Percentiles rank a stretch among this genome's conserved stretches.
These are phyloP conservation scores for Tulasnella calospora DNA, from an alignment of 768 basidiomycete genomes.

Conservation along the genomic window DNA sequence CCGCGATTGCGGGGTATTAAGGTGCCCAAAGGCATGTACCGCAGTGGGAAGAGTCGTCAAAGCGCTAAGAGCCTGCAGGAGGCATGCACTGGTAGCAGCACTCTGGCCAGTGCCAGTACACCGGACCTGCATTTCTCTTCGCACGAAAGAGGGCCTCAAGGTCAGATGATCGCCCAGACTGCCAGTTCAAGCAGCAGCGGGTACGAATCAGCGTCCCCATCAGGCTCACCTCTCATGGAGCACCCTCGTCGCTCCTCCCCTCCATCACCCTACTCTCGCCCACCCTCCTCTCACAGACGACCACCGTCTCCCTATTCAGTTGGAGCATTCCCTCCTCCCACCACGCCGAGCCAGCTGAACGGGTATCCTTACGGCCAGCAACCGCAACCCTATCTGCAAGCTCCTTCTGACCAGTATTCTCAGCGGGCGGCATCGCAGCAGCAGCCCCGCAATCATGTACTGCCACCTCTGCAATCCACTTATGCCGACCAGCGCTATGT, in stretches of 20 bases:
- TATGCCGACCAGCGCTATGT: conserved; percentile 7
- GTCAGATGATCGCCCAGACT: background rate
- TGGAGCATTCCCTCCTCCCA: background rate
- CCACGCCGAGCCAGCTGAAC: conserved; percentile 4
- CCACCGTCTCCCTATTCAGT: conserved; percentile 8
- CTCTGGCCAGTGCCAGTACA: background rate
- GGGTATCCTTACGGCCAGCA: background rate
- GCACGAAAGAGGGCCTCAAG: background rate
- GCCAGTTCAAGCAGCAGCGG: conserved; percentile 8
- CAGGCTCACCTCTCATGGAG: conserved; percentile 19
- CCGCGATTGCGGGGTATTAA: conserved; percentile 43
- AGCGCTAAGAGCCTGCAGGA: conserved; percentile 33
- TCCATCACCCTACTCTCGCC: conserved; percentile 23
- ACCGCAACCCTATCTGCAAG: background rate
- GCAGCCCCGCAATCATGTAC: background rate
- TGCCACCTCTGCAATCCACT: conserved; percentile 13
- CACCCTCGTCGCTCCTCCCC: conserved; percentile 16
- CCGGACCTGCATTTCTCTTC: conserved; percentile 13
- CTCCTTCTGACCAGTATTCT: background rate
- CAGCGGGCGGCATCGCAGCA: background rate
- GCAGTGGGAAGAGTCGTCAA: conserved; percentile 43
- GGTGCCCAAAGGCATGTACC: conserved; percentile 48
- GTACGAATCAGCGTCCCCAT: conserved; percentile 22
- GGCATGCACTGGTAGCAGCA: conserved; percentile 2
- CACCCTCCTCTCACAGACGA: conserved; percentile 15